phyloP scores from a whole-genome alignment of 2,329 filamentous ascomycete genomes.

The Paecilomyces sp. region DNA sequence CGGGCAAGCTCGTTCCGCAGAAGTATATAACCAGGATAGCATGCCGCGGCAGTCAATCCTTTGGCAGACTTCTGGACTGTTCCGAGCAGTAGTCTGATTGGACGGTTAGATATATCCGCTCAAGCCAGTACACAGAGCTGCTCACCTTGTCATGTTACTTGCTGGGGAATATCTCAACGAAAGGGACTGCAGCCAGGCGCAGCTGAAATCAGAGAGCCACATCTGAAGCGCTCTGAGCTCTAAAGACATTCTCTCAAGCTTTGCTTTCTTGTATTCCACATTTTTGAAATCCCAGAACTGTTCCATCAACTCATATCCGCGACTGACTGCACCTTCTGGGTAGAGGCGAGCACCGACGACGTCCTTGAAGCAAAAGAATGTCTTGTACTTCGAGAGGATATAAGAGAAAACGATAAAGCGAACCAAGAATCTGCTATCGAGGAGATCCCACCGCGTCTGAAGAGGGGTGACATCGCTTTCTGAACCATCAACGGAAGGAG shows the following conservation, averaged over 20 bases:
- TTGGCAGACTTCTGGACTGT: not conserved
- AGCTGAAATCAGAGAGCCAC: not conserved
- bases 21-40: not conserved
- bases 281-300: not conserved
- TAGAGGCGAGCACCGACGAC: not conserved
- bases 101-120: not conserved
- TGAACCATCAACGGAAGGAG: not conserved
- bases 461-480: not conserved
- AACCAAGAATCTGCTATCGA: not conserved
- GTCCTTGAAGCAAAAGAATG: not conserved
- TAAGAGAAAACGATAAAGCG: not conserved
- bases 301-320: not conserved
- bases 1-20: not conserved
- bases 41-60: not conserved
- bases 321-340: not conserved
- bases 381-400: not conserved
- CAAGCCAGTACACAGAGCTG: not conserved
- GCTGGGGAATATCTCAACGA: not conserved
- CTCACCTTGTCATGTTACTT: not conserved
- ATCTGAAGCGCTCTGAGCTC: not conserved
- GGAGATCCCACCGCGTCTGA: not conserved
- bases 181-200: not conserved
- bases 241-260: not conserved
- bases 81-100: not conserved
- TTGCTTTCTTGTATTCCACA: not conserved